These are phyloP conservation scores for Triangularia verruculosa DNA, from an alignment of 2,329 filamentous ascomycete genomes.

Conservation along the genomic window DNA sequence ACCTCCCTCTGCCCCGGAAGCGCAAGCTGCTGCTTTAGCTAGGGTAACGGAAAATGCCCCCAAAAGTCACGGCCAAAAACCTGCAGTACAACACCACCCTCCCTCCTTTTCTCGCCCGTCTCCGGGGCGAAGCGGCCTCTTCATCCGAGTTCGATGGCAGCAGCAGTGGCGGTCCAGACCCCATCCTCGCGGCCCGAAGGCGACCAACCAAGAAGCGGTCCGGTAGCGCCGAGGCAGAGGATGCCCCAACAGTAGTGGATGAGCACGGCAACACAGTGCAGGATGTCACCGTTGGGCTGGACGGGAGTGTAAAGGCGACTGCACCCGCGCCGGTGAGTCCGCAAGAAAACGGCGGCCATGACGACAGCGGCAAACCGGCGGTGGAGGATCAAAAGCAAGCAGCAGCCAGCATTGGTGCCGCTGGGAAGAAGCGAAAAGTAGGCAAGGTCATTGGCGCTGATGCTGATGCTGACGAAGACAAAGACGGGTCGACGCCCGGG, in stretches of 20 bases:
- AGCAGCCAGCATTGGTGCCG: constrained; percentile 23
- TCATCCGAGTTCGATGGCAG: constrained; percentile 44
- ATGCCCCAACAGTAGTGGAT: constrained; percentile 72
- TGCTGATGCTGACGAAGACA: constrained; percentile 30
- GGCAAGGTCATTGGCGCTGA: constrained; percentile 48
- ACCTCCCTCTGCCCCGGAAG: background rate
- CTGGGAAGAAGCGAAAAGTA: constrained; percentile 41
- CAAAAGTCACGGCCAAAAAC: constrained; percentile 67
- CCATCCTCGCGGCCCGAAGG: constrained; percentile 48
- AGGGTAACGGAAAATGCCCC: constrained; percentile 17
- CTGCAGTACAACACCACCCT: constrained; percentile 61
- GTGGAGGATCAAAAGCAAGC: constrained; percentile 22
- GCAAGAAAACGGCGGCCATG: constrained; percentile 9
- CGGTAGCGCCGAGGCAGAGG: constrained; percentile 69
- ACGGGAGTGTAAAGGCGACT: constrained; percentile 40
- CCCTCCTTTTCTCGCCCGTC: constrained; percentile 58
- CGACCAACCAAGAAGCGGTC: constrained; percentile 54
- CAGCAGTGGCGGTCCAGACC: constrained; percentile 44
- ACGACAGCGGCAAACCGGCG: constrained; percentile 32
- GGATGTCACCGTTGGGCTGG: constrained; percentile 36
- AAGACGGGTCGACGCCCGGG: background rate
- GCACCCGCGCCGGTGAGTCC: background rate
- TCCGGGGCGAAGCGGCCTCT: constrained; percentile 48
- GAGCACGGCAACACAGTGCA: constrained; percentile 64
- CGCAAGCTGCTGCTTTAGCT: background rate